Conservation (phyloP, 2,329 filamentous ascomycete species). For the Stenocarpella maydis region DNA sequence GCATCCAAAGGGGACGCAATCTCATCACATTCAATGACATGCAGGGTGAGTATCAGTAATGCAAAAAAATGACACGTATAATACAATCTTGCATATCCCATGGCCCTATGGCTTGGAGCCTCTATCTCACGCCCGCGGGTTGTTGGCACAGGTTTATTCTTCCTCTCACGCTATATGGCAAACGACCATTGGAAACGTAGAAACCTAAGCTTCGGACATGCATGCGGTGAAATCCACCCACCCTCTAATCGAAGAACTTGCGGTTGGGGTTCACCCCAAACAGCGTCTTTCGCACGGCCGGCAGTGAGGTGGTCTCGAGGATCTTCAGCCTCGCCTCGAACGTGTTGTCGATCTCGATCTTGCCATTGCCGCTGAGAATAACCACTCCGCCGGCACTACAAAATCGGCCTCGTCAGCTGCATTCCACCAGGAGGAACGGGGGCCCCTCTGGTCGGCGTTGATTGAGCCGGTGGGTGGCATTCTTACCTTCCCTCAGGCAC, state of each 20-base stretch:
- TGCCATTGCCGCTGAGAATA: constrained; percentile 83
- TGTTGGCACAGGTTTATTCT: constrained; percentile 1
- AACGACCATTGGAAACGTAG: constrained; percentile 28
- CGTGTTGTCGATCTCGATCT: constrained; percentile 99
- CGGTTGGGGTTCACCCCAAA: constrained; percentile 97
- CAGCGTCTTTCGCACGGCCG: constrained; percentile 82
- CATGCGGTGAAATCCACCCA: background rate
- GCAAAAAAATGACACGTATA: constrained; percentile 2
- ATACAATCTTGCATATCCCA: constrained; percentile 18
- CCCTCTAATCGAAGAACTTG: constrained; percentile 85
- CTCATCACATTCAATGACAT: background rate
- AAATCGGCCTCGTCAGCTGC: constrained; percentile 16
- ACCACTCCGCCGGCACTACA: constrained; percentile 81
- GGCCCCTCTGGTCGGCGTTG: background rate
- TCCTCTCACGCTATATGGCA: constrained; percentile 26
- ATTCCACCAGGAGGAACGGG: background rate
- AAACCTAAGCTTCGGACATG: constrained; percentile 26
- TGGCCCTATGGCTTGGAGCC: constrained; percentile 7
- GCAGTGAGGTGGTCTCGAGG: constrained; percentile 84
- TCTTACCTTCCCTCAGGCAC: constrained; percentile 84
- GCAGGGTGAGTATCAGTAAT: background rate
- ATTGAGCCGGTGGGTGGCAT: constrained; percentile 43
- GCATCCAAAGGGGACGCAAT: background rate
- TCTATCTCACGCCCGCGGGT: background rate
- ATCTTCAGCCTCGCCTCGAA: constrained; percentile 90